Conservation (phyloP, 2,329 filamentous ascomycete genomes). For the Annulohypoxylon truncatum region DNA sequence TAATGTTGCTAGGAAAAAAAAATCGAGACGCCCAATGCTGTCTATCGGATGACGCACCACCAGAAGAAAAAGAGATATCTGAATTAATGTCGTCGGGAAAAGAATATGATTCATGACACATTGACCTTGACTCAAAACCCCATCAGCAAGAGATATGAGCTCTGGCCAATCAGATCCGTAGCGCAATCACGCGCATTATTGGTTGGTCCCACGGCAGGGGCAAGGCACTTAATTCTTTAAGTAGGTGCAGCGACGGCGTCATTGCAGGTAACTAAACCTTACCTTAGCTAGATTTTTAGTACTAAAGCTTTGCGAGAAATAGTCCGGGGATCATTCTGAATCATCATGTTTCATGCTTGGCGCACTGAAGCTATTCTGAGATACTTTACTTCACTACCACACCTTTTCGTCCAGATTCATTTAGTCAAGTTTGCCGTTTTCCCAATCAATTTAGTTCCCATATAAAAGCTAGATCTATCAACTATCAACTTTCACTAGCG, state of each 20-base stretch:
- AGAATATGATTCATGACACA: conserved; percentile 31
- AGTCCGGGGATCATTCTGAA: background rate
- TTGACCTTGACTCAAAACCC: conserved; percentile 22
- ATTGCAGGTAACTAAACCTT: conserved; percentile 18
- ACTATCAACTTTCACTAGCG: conserved; percentile 18
- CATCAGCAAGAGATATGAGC: conserved; percentile 2
- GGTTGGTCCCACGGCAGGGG: conserved; percentile 22
- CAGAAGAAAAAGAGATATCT: background rate
- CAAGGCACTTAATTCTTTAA: conserved; percentile 1
- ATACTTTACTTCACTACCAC: background rate
- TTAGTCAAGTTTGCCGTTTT: background rate
- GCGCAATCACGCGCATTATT: conserved; percentile 38
- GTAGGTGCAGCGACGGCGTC: conserved; percentile 20
- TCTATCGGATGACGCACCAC: background rate
- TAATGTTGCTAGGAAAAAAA: background rate
- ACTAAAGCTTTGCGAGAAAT: background rate
- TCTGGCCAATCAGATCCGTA: conserved; percentile 46
- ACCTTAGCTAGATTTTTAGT: background rate
- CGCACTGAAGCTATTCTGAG: background rate
- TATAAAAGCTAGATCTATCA: conserved; percentile 20
- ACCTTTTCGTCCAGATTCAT: background rate
- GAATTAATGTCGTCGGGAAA: background rate
- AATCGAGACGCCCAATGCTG: background rate
- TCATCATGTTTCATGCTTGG: conserved; percentile 5
- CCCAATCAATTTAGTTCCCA: conserved; percentile 20